Base-by-base conservation (phyloP, 192 early-diverging fungal genomes). In the Martensiomyces pterosporus region DNA sequence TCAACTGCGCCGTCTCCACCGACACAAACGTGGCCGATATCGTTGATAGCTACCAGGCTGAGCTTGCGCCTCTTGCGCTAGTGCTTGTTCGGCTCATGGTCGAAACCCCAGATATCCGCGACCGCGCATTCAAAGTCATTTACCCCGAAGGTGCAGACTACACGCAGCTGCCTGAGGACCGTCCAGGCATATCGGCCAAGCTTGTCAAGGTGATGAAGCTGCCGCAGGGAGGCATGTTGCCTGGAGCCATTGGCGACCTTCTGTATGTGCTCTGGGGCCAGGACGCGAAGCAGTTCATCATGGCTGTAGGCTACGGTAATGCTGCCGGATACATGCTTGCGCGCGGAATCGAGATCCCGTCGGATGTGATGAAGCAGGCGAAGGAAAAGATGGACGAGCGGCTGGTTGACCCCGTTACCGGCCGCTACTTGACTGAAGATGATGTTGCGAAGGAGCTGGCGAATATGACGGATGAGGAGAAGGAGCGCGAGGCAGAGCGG, bases 381-480 rank as follows among this genome's bases (percentile, higher is more conserved):
- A 52, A 38, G 15, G 25, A 23, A 7, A 9, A 13, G 3, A 24
- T 52, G 13, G 33, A 23, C 17, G 38, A 43, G 16, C 24, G 22
- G 38, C 17, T 57, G 0, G 72, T 94, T 27, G 88, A 98, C 62
- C 94, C 96, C 0, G 91, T 98, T 41, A 98, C 93, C 0, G 96
- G 96, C 3, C 82, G 86, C 47, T 79, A 82, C 44, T 37, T 79
- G 32, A 40, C 47, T 17, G 52, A 54, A 22, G 72, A 64, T 10
- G 67, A 79, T 14, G 45, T 66, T 16, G 43, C 75, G 18, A 69
- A 64, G 2, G 79, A 81, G 26, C 80, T 91, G 67, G 80, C 83
- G 6, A 76, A 80, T 12, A 91, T 99, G 91, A 96, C 91, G 2
- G 91, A 94, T 32, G 96, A 94, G 58, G 94, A 99, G 60, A 97